These are phyloP conservation scores for Phycomyces nitens DNA, from an alignment of 192 early-diverging fungal genomes.

Conservation along the genomic window DNA sequence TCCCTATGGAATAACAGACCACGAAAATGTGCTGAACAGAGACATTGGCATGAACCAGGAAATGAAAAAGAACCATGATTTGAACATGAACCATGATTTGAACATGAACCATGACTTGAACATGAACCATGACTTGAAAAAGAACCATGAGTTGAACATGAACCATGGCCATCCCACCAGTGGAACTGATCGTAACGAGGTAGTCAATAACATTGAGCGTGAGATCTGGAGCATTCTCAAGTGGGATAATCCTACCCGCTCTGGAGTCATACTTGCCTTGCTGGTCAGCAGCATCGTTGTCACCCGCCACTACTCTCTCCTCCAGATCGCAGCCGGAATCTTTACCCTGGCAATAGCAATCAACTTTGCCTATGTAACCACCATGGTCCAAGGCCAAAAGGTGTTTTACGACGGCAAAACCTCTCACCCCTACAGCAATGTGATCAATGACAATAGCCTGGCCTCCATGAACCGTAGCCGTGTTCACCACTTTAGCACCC, in stretches of 20 bases:
- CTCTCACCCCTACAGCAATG: conserved; percentile 5
- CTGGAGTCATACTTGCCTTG: background rate
- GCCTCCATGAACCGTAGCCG: background rate
- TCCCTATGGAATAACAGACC: background rate
- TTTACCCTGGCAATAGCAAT: conserved; percentile 16
- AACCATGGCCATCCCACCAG: background rate
- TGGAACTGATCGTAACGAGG: background rate
- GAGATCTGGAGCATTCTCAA: background rate
- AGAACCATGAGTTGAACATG: background rate
- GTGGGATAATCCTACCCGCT: conserved; percentile 23
- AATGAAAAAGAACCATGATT: background rate
- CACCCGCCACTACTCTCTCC: conserved; percentile 17
- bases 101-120: background rate
- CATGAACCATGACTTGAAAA: background rate
- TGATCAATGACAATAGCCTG: background rate
- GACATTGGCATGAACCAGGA: background rate
- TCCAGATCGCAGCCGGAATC: conserved; percentile 13
- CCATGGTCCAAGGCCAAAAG: background rate
- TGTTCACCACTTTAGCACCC: background rate
- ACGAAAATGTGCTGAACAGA: background rate
- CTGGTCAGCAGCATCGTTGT: conserved; percentile 11
- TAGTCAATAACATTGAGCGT: background rate
- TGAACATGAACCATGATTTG: background rate
- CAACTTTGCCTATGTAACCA: conserved; percentile 25
- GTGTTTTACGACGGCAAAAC: conserved; percentile 3